Conservation (phyloP, 106 monocot species). For the Vanilla planifolia region DNA sequence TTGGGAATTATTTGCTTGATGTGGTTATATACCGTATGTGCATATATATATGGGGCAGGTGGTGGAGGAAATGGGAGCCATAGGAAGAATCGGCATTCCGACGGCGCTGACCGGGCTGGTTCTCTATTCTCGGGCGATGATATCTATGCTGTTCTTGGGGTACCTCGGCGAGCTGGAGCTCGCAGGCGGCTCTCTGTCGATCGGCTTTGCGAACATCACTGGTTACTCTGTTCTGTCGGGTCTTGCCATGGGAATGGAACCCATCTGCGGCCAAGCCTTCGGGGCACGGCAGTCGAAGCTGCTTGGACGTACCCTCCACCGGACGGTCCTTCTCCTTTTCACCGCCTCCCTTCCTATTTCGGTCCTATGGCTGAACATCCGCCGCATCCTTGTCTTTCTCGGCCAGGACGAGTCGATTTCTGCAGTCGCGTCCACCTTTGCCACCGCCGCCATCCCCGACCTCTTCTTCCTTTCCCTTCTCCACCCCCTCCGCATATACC, state of each 20-base stretch:
- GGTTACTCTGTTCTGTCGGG: slow-evolving; percentile 94
- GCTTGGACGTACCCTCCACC: slow-evolving; percentile 70
- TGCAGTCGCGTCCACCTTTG: slow-evolving; percentile 37
- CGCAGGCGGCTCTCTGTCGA: slow-evolving; percentile 77
- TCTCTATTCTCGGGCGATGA: slow-evolving; percentile 81
- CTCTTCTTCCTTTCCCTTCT: slow-evolving; percentile 75
- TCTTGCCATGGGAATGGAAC: slow-evolving; percentile 95
- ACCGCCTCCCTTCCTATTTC: slow-evolving; percentile 69
- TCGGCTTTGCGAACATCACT: slow-evolving; percentile 96
- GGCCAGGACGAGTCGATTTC: slow-evolving; percentile 64
- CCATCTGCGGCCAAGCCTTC: slow-evolving; percentile 95
- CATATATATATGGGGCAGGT: slow-evolving; percentile 28
- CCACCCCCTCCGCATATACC: slow-evolving; percentile 74
- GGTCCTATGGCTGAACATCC: slow-evolving; percentile 71
- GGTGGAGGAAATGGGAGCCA: slow-evolving; percentile 57
- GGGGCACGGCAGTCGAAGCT: slow-evolving; percentile 69
- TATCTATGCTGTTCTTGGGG: slow-evolving; percentile 94
- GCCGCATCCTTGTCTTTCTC: slow-evolving; percentile 33
- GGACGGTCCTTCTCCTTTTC: slow-evolving; percentile 79
- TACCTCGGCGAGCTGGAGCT: slow-evolving; percentile 77
- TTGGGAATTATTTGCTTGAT: too few species aligned
- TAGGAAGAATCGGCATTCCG: slow-evolving; percentile 60
- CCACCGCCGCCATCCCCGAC: slow-evolving; percentile 61
- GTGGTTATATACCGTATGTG: not conserved
- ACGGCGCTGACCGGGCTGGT: slow-evolving; percentile 77